These are phyloP conservation scores for Candida xyloterini DNA, from an alignment of 805 yeast genomes.

Conservation along the genomic window DNA sequence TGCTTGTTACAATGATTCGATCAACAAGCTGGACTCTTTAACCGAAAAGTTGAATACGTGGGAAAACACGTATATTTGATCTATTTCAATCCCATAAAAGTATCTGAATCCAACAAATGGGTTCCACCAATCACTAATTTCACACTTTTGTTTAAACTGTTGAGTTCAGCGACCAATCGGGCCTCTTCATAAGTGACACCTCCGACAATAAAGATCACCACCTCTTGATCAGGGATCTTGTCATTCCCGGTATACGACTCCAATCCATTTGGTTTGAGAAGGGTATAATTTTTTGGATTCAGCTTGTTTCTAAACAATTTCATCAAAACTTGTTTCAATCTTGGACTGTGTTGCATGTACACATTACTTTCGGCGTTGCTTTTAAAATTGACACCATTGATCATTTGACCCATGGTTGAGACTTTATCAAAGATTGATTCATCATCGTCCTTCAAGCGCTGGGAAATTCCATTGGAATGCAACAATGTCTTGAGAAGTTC, in stretches of 20 bases:
- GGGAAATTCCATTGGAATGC: slow-evolving; percentile 40
- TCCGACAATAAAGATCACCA: slow-evolving; percentile 74
- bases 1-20: slow-evolving; percentile 54
- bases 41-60: slow-evolving; percentile 70
- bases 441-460: slow-evolving; percentile 40
- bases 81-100: slow-evolving; percentile 28
- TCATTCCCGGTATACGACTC: slow-evolving; percentile 15
- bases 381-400: slow-evolving; percentile 34
- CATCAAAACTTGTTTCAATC: slow-evolving; percentile 50
- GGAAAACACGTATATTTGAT: slow-evolving; percentile 67
- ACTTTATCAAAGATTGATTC: slow-evolving; percentile 29
- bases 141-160: slow-evolving; percentile 51
- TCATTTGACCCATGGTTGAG: slow-evolving; percentile 23
- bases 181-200: slow-evolving; percentile 95
- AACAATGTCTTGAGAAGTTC: slow-evolving; percentile 46
- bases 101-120: slow-evolving; percentile 45
- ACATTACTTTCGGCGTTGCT: slow-evolving; percentile 54
- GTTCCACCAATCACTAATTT: slow-evolving; percentile 83
- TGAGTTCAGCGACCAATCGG: slow-evolving; percentile 71
- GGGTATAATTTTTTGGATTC: slow-evolving; percentile 21
- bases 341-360: slow-evolving; percentile 89
- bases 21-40: slow-evolving; percentile 65
- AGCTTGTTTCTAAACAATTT: slow-evolving; percentile 42
- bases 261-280: slow-evolving; percentile 19
- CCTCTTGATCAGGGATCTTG: slow-evolving; percentile 51